A percentile compares a stretch with the other conserved stretches of the same genome.
phyloP scores from a whole-genome alignment of 2,329 filamentous ascomycete species.

The Pseudocercospora fuligena region DNA sequence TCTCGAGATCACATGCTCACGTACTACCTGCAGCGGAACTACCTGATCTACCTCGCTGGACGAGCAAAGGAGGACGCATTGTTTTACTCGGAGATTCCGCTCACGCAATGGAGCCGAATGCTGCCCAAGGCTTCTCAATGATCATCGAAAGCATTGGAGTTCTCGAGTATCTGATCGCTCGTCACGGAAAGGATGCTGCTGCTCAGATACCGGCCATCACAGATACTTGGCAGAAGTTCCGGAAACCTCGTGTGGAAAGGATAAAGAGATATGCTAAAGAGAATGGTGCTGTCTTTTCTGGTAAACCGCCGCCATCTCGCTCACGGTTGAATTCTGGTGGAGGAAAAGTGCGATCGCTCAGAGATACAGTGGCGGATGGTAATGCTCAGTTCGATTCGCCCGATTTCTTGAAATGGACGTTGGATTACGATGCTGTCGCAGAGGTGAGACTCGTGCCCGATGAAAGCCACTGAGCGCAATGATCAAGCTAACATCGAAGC shows the following conservation, averaged over 20 bases:
- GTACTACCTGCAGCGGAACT: slow-evolving; percentile 14
- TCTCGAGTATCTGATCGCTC: slow-evolving; percentile 18
- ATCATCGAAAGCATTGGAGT: slow-evolving; percentile 23
- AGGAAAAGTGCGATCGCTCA: slow-evolving; percentile 8
- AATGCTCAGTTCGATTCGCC: slow-evolving; percentile 16
- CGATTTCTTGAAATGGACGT: slow-evolving; percentile 15
- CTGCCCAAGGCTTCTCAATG: slow-evolving; percentile 23
- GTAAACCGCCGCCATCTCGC: background rate
- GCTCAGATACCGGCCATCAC: slow-evolving; percentile 12
- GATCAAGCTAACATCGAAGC: background rate
- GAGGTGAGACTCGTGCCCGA: slow-evolving; percentile 11
- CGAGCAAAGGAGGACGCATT: slow-evolving; percentile 17
- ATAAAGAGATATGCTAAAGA: slow-evolving; percentile 21
- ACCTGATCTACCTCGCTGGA: slow-evolving; percentile 20
- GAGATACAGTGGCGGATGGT: background rate
- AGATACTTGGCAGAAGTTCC: slow-evolving; percentile 14
- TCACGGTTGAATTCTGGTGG: background rate
- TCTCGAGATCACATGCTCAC: background rate
- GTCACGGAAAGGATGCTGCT: background rate
- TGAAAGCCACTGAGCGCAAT: too few species aligned
- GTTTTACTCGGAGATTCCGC: slow-evolving; percentile 21
- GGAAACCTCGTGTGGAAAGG: slow-evolving; percentile 18
- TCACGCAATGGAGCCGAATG: slow-evolving; percentile 22
- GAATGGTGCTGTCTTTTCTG: slow-evolving; percentile 7
- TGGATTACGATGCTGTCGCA: slow-evolving; percentile 20